phyloP scores from a whole-genome alignment of 805 yeast species.

The Spathaspora gorwiae region DNA sequence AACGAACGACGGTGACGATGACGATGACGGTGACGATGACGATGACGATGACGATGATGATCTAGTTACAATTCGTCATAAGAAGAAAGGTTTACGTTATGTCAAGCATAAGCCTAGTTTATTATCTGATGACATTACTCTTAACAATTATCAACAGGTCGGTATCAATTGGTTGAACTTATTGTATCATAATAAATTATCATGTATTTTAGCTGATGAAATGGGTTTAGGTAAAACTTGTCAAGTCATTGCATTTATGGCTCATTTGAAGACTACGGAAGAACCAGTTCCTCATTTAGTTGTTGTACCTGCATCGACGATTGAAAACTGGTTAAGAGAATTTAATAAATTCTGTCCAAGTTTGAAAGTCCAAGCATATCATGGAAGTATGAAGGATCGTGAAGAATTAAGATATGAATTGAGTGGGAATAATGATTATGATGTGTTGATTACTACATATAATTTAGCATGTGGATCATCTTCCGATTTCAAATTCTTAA shows the following conservation, averaged over 20 bases:
- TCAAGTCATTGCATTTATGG: constrained; percentile 89
- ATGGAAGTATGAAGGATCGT: constrained; percentile 83
- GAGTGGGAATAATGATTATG: constrained; percentile 50
- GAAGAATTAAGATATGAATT: constrained; percentile 75
- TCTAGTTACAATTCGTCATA: constrained; percentile 18
- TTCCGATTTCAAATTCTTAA: constrained; percentile 74
- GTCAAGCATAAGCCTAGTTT: constrained; percentile 69
- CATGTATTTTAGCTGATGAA: constrained; percentile 96
- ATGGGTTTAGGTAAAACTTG: constrained; percentile 98
- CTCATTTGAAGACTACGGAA: constrained; percentile 71
- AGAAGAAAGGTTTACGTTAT: constrained; percentile 31
- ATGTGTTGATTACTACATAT: constrained; percentile 92
- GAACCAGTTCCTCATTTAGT: constrained; percentile 78
- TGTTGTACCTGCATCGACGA: constrained; percentile 93
- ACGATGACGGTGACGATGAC: constrained; percentile 24
- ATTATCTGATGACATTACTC: constrained; percentile 55
- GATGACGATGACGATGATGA: constrained; percentile 33
- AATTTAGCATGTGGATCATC: constrained; percentile 85
- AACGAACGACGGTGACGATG: constrained; percentile 14
- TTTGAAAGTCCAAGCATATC: constrained; percentile 83
- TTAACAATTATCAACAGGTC: constrained; percentile 92
- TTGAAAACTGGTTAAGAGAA: constrained; percentile 97
- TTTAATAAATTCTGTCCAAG: constrained; percentile 83
- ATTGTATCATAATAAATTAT: constrained; percentile 69
- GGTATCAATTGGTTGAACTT: constrained; percentile 91